Base-by-base conservation (phyloP, 208 protist genomes). In the Leishmania mexicana region DNA sequence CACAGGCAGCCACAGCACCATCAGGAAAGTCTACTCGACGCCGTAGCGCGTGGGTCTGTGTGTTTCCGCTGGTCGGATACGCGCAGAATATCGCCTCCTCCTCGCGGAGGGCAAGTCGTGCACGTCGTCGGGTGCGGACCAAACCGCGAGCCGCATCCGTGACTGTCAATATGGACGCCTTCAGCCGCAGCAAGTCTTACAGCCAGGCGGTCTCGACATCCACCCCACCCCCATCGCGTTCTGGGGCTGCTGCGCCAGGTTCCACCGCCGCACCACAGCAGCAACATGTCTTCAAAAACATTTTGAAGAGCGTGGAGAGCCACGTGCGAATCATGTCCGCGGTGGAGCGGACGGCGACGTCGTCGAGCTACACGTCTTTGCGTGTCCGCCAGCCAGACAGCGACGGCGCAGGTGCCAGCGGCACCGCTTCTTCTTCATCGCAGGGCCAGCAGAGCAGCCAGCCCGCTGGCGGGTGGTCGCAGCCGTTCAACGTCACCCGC, bases 251-350 rank as follows among this genome's bases (percentile, higher is more conserved):
- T 19, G 35, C 51, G n/a, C 40, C 65, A 40, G 65, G 65, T 42
- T 17, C 64, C 60, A 74, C 24, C 31, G 40, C 42, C 19, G 65
- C 38, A 4, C 13, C 19, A 74, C 78, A 81, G 15, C 78, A 58
- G 45, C 80, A 84, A 68, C 42, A 77, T 84, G 68, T 81, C 64
- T 35, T 90, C 38, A 94, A 93, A 74, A 94, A 93, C 79, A 93
- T 97, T 40, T 79, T 97, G 24, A 97, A 94, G 82, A 86, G 78
- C n/a, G 92, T 96, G 11, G 90, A 97, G 72, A 92, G 91, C 54
- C 94, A 97, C 79, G 92, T 97, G 70, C 92, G 94, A 38, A 77
- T 97, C 70, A 94, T 94, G 88, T 97, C 94, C 15, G 88, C 91
- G 42, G 74, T 93, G 0, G 90, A 97, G 76, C 89, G 95, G 72